A percentile compares a stretch with the other conserved stretches of the same genome.
Conservation (phyloP, 129 eudicot species). For the Calendula officinalis region DNA sequence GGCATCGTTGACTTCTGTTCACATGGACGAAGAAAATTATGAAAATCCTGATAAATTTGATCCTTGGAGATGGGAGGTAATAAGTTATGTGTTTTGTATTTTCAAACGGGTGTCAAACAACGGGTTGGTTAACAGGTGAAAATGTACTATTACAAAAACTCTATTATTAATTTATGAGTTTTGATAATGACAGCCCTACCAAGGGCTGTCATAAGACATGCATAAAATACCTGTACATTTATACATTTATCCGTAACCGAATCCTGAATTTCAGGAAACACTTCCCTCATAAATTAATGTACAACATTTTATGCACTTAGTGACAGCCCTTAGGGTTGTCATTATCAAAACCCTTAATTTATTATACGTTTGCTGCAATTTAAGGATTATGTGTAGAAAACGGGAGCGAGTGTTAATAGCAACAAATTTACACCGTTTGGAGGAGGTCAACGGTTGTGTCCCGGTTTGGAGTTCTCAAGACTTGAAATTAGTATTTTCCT, state of each 20-base stretch:
- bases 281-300: too few relatives aligned
- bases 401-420: conserved; percentile 53
- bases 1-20: conserved; percentile 93
- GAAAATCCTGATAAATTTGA: conserved; percentile 73
- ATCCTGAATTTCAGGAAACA: too few relatives aligned
- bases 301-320: too few relatives aligned
- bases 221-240: too few relatives aligned
- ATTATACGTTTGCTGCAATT: background rate
- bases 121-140: background rate
- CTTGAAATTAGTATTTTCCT: conserved; percentile 93
- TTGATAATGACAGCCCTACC: too few relatives aligned
- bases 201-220: too few relatives aligned
- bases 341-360: too few relatives aligned
- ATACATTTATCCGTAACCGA: too few relatives aligned
- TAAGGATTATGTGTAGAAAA: conserved; percentile 39
- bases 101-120: background rate
- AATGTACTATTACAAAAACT: too few relatives aligned
- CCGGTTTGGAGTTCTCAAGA: conserved; percentile 88
- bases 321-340: too few relatives aligned
- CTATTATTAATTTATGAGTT: background rate
- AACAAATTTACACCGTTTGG: conserved; percentile 89
- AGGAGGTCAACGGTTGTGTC: conserved; percentile 97
- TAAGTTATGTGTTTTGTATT: conserved; percentile 2
- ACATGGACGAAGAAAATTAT: conserved; percentile 84
- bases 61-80: conserved; percentile 99